Percentiles rank a stretch among this genome's conserved stretches.
phyloP scores from a whole-genome alignment of 768 basidiomycete species.

The Astraeus odoratus region DNA sequence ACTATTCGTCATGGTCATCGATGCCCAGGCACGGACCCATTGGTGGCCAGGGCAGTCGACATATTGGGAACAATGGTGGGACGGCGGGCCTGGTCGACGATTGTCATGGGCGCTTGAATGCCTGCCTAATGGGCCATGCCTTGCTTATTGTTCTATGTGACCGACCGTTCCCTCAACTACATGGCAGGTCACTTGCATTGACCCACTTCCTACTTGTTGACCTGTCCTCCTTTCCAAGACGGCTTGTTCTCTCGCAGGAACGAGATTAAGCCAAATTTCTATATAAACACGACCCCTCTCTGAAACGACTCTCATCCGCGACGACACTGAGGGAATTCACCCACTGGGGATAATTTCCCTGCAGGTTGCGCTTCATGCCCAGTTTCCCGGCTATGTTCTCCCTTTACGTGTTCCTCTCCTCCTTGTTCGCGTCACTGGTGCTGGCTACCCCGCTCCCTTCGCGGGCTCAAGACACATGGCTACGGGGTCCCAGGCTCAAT shows the following conservation, averaged over 20 bases:
- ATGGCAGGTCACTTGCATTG: background rate
- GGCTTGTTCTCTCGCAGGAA: background rate
- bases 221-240: background rate
- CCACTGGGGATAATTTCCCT: background rate
- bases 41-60: too few relatives aligned
- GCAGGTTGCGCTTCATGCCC: background rate
- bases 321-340: background rate
- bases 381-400: background rate
- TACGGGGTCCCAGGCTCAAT: conserved; percentile 24
- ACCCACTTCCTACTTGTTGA: too few relatives aligned
- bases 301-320: too few relatives aligned
- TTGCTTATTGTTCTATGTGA: background rate
- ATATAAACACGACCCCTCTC: too few relatives aligned
- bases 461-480: conserved; percentile 1
- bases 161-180: background rate
- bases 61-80: background rate
- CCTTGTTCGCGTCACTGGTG: conserved; percentile 24
- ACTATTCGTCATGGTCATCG: too few relatives aligned
- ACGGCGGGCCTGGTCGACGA: background rate
- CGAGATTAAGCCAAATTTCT: too few relatives aligned
- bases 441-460: conserved; percentile 26
- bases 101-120: background rate
- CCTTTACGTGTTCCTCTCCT: conserved; percentile 14
- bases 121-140: background rate
- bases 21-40: too few relatives aligned